Percentiles rank a stretch among this genome's conserved stretches.
These are phyloP conservation scores for Mucor irregularis DNA, from an alignment of 371 early-diverging fungal species.

Conservation along the genomic window DNA sequence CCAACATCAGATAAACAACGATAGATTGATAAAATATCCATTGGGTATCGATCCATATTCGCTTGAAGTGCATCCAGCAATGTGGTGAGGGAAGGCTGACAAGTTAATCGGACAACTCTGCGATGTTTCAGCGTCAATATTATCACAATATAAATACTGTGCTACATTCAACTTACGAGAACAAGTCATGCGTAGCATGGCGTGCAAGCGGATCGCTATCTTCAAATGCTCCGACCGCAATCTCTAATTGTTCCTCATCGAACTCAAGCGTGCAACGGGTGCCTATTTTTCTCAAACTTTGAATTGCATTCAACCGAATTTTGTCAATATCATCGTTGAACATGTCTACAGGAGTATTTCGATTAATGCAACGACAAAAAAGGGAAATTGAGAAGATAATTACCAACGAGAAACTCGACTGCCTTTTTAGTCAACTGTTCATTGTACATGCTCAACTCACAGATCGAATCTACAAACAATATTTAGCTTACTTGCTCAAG, in stretches of 20 bases:
- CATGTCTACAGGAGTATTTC: slow-evolving; percentile 64
- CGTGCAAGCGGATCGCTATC: slow-evolving; percentile 72
- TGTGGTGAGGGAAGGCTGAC: slow-evolving; percentile 30
- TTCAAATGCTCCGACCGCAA: slow-evolving; percentile 73
- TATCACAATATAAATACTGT: no score
- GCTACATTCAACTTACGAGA: slow-evolving; percentile 54
- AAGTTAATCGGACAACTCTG: slow-evolving; percentile 51
- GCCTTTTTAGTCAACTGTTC: slow-evolving; percentile 66
- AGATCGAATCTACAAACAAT: slow-evolving; percentile 68
- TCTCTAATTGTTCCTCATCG: slow-evolving; percentile 76
- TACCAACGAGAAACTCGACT: slow-evolving; percentile 76
- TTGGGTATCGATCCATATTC: slow-evolving; percentile 65
- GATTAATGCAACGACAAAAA: not conserved
- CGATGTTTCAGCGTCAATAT: no score
- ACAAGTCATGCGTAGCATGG: slow-evolving; percentile 65
- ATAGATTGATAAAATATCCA: slow-evolving; percentile 71
- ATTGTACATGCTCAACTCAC: slow-evolving; percentile 68
- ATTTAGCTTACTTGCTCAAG: not conserved
- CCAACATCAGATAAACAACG: slow-evolving; percentile 66
- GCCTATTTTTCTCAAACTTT: slow-evolving; percentile 74
- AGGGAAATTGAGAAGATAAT: not conserved
- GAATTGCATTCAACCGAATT: slow-evolving; percentile 81
- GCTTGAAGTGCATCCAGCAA: slow-evolving; percentile 57
- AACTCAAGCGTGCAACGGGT: slow-evolving; percentile 55
- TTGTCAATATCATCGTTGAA: slow-evolving; percentile 89